Conservation (phyloP, 371 early-diverging fungal genomes). For the Massospora cicadina region DNA sequence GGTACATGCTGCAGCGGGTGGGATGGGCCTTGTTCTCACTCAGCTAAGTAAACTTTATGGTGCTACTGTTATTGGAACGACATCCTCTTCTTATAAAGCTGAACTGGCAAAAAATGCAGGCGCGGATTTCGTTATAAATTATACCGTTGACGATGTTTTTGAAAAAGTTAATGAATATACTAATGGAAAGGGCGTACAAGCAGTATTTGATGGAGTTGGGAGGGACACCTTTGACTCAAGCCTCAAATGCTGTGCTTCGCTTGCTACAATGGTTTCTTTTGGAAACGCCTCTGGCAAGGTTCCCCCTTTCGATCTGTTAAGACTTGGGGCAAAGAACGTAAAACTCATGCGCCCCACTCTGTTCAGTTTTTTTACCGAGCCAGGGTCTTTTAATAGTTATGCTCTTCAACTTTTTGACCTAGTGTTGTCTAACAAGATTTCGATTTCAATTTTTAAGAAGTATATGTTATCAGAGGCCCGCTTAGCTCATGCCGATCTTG, state of each 20-base stretch:
- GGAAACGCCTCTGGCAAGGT: conserved; percentile 85
- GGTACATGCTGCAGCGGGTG: conserved; percentile 86
- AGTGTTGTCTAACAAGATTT: conserved; percentile 29
- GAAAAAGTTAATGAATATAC: conserved; percentile 39
- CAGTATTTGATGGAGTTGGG: conserved; percentile 84
- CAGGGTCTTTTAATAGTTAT: conserved; percentile 46
- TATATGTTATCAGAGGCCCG: conserved; percentile 54
- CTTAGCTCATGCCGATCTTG: conserved; percentile 66
- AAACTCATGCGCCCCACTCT: conserved; percentile 62
- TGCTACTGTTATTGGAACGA: conserved; percentile 79
- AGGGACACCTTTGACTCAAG: conserved; percentile 66
- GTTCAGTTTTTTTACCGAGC: conserved; percentile 43
- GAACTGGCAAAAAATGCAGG: conserved; percentile 47
- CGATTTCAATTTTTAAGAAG: conserved; percentile 45
- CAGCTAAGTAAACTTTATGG: conserved; percentile 59
- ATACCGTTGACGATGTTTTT: conserved; percentile 37
- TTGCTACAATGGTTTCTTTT: conserved; percentile 73
- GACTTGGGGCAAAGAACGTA: conserved; percentile 46
- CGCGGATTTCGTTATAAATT: conserved; percentile 60
- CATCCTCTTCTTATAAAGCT: conserved; percentile 67
- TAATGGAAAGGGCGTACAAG: conserved; percentile 56
- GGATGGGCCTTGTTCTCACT: conserved; percentile 59
- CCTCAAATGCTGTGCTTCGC: conserved; percentile 43
- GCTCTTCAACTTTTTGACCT: conserved; percentile 36
- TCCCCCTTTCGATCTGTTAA: conserved; percentile 45